Evolutionary conservation across 2,329 filamentous ascomycete species (phyloP), one percentile per base, ranked within the genome.

Genomic region (Keithomyces neogunnii): DNA sequence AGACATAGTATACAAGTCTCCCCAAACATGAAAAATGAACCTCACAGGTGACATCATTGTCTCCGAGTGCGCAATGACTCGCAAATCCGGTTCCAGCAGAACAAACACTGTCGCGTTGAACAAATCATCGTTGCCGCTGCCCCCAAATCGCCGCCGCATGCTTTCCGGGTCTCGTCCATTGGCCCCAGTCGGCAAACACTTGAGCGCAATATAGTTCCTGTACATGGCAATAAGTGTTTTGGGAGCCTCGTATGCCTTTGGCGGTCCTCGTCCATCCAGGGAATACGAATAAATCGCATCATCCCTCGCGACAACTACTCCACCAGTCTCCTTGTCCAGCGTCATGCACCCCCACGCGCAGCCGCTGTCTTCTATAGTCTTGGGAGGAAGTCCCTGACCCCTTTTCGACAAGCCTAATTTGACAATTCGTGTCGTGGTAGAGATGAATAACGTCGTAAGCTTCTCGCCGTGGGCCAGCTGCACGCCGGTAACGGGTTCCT

Each of bases 281-380:
- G 86, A 88, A 68, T 97, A 99, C 53, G 89, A 91, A 69, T 97
- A 97, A 50, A 99, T 86, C 6, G 92, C 93, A 77, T 99, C 95
- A 59, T 96, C 89, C 54, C 93, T 78, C 1, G 86, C 93, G n/a
- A 99, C 86, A 3, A 99, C 81, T 26, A 99, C 84, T 57, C 96
- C 89, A 4, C 87, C 89, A 0, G 84, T 87, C 55, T 80, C 78
- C 54, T 80, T 82, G 66, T 96, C 89, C 10, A 92, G 77, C 0
- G 89, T 88, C 89, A 99, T 96, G 67, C 95, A 99, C 1, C 90
- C 91, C n/a, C 95, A 82, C 9, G 82, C 91, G 63, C 92, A 97
- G 2, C 93, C 93, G 19, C 81, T 77, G 63, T 97, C 91, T 64
- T 97, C 93, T 19, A 97, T 76, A 0, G 89, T 88, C 58, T 91